Percentiles rank a stretch among this genome's conserved stretches.
Conservation (phyloP, 805 yeast genomes). For the Kodamaea nitidulidarum region DNA sequence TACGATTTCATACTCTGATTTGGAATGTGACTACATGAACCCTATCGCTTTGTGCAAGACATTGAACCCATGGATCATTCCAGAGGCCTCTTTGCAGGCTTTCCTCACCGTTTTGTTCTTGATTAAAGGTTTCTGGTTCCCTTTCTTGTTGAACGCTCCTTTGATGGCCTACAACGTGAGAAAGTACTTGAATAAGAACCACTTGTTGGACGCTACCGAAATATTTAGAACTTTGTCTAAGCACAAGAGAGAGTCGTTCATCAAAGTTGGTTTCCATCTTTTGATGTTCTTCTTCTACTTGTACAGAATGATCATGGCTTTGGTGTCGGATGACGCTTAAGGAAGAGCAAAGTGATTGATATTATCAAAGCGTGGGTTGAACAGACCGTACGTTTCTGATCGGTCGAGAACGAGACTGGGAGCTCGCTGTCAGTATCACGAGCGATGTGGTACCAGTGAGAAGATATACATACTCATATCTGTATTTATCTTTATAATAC, state of each 20-base stretch:
- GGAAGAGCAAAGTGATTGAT: too few relatives aligned
- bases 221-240: slow-evolving; percentile 90
- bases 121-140: slow-evolving; percentile 88
- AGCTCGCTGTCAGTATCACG: too few relatives aligned
- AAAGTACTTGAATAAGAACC: slow-evolving; percentile 74
- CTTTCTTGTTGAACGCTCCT: slow-evolving; percentile 78
- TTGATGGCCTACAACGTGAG: slow-evolving; percentile 78
- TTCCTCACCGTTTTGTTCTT: slow-evolving; percentile 66
- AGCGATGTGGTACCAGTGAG: too few relatives aligned
- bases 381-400: too few relatives aligned
- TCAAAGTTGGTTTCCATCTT: slow-evolving; percentile 87
- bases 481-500: not conserved
- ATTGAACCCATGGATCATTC: slow-evolving; percentile 81
- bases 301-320: slow-evolving; percentile 92
- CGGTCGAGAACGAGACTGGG: too few relatives aligned
- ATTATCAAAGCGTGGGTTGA: too few relatives aligned
- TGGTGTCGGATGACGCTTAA: slow-evolving; percentile 61
- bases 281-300: slow-evolving; percentile 92
- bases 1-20: slow-evolving; percentile 91
- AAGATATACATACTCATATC: not conserved
- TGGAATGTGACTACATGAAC: slow-evolving; percentile 94
- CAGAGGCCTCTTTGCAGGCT: slow-evolving; percentile 85
- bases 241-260: slow-evolving; percentile 88
- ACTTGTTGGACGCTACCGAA: slow-evolving; percentile 93
- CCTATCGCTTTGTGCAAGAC: slow-evolving; percentile 95